These are phyloP conservation scores for Cladosporium oxysporum DNA, from an alignment of 2,329 filamentous ascomycete genomes.

Conservation along the genomic window DNA sequence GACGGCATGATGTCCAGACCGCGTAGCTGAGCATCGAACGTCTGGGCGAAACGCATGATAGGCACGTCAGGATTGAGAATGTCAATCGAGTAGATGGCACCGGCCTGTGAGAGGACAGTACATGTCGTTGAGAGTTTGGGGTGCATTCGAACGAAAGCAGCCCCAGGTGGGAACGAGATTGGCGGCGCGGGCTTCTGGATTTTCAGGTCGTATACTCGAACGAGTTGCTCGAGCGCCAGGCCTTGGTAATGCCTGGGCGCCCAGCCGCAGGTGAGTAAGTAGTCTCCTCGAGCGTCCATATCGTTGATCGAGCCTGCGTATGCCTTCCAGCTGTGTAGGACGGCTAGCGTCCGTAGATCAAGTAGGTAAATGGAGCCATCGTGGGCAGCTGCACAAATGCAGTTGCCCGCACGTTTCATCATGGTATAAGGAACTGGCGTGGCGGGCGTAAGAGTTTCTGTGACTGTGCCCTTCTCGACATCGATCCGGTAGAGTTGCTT, in stretches of 20 bases:
- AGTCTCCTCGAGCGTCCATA: conserved; percentile 95
- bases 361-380: conserved; percentile 82
- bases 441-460: conserved; percentile 40
- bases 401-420: conserved; percentile 82
- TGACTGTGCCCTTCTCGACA: conserved; percentile 55
- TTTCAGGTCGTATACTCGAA: conserved; percentile 95
- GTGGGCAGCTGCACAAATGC: conserved; percentile 88
- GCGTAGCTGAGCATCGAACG: conserved; percentile 68
- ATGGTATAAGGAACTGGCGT: conserved; percentile 70
- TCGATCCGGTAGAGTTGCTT: conserved; percentile 78
- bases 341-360: conserved; percentile 73
- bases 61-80: conserved; percentile 90
- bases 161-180: conserved; percentile 87
- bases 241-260: conserved; percentile 77
- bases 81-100: conserved; percentile 94
- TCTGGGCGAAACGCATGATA: conserved; percentile 79
- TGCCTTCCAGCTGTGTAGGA: conserved; percentile 86
- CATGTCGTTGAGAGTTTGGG: conserved; percentile 93
- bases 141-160: conserved; percentile 94
- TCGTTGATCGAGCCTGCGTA: conserved; percentile 89
- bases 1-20: conserved; percentile 86
- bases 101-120: conserved; percentile 87
- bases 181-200: conserved; percentile 84
- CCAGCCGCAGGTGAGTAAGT: conserved; percentile 92
- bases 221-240: conserved; percentile 85